These are phyloP conservation scores for Monosporascus sp. DNA, from an alignment of 2,329 filamentous ascomycete genomes.

Conservation along the genomic window DNA sequence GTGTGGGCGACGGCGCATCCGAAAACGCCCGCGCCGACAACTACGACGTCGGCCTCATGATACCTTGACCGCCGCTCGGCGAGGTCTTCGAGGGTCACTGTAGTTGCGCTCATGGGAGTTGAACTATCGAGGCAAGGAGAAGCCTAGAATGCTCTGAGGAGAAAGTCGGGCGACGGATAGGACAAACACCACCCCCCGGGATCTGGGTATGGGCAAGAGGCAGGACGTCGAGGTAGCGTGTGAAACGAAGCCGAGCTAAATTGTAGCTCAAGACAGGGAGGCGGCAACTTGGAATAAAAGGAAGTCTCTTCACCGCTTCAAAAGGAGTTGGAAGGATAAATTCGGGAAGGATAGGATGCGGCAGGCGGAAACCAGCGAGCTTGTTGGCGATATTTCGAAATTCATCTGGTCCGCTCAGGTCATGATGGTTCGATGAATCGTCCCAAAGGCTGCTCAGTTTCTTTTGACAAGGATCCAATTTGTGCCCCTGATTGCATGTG, in stretches of 20 bases:
- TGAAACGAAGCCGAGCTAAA: too few relatives aligned
- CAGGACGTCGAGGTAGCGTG: too few relatives aligned
- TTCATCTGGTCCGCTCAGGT: slow-evolving; percentile 15
- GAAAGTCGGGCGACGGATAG: background rate
- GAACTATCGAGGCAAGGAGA: background rate
- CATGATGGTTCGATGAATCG: slow-evolving; percentile 27
- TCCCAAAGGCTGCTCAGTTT: slow-evolving; percentile 9
- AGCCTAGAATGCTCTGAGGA: background rate
- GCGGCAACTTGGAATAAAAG: too few relatives aligned
- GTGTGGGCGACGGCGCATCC: slow-evolving; percentile 83
- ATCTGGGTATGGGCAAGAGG: too few relatives aligned
- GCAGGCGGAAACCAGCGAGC: slow-evolving; percentile 3
- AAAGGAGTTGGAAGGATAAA: too few relatives aligned
- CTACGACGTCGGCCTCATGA: slow-evolving; percentile 75
- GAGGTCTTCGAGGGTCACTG: slow-evolving; percentile 33
- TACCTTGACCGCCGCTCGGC: slow-evolving; percentile 44
- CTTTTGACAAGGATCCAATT: background rate
- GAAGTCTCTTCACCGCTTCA: too few relatives aligned
- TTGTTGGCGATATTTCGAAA: background rate
- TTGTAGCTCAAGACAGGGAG: too few relatives aligned
- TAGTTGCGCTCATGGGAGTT: slow-evolving; percentile 24
- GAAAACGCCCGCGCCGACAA: slow-evolving; percentile 86
- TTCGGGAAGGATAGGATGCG: too few relatives aligned
- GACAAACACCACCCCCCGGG: too few relatives aligned
- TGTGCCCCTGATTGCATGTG: background rate